A percentile compares a stretch with the other conserved stretches of the same genome.
phyloP scores from a whole-genome alignment of 805 yeast genomes.

The Scheffersomyces ergatensis region DNA sequence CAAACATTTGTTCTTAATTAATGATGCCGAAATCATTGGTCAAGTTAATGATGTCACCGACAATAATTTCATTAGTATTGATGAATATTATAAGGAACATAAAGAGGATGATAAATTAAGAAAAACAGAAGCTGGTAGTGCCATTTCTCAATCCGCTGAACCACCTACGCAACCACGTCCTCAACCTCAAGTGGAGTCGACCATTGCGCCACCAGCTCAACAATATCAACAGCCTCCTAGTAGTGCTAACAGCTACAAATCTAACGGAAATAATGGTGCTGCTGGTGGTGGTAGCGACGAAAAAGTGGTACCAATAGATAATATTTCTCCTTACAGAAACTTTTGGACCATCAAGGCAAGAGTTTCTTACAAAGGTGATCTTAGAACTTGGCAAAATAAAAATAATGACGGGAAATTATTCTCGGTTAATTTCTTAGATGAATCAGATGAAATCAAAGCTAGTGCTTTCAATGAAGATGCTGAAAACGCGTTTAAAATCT shows the following conservation, averaged over 20 bases:
- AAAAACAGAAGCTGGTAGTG: slow-evolving; percentile 6
- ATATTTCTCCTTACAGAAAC: slow-evolving; percentile 86
- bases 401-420: slow-evolving; percentile 89
- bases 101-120: slow-evolving; percentile 49
- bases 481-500: slow-evolving; percentile 67
- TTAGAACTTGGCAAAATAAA: slow-evolving; percentile 83
- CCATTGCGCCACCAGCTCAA: slow-evolving; percentile 10
- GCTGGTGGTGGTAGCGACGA: slow-evolving; percentile 2
- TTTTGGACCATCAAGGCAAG: slow-evolving; percentile 93
- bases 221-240: slow-evolving; percentile 4
- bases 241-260: slow-evolving; percentile 8
- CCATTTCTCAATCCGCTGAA: not conserved
- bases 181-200: slow-evolving; percentile 13
- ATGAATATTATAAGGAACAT: slow-evolving; percentile 56
- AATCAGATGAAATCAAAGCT: slow-evolving; percentile 93
- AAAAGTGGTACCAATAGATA: slow-evolving; percentile 69
- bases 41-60: slow-evolving; percentile 19
- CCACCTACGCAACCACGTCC: slow-evolving; percentile 5
- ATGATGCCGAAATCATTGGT: slow-evolving; percentile 40
- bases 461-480: slow-evolving; percentile 91
- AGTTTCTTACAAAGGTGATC: slow-evolving; percentile 82
- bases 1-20: slow-evolving; percentile 44
- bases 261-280: not conserved
- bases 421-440: slow-evolving; percentile 84
- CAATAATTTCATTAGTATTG: slow-evolving; percentile 26